These are phyloP conservation scores for Cercophora samala DNA, from an alignment of 495 filamentous ascomycete genomes.

Conservation along the genomic window DNA sequence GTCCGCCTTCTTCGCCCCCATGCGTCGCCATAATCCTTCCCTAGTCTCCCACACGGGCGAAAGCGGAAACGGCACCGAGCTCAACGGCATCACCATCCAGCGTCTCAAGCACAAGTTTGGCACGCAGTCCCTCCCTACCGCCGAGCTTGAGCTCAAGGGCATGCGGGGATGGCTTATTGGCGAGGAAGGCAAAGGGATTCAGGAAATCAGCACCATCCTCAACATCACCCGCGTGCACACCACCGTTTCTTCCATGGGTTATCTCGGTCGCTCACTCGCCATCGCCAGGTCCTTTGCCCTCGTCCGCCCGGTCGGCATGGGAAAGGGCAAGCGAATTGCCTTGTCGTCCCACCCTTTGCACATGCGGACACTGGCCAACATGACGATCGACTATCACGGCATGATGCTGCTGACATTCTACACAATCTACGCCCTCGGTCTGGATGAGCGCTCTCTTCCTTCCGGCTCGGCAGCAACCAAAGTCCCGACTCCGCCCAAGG, in stretches of 20 bases:
- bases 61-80: slow-evolving; percentile 39
- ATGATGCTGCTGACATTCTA: slow-evolving; percentile 61
- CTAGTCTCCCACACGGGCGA: slow-evolving; percentile 25
- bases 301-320: slow-evolving; percentile 39
- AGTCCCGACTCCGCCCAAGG: slow-evolving; percentile 13
- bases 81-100: slow-evolving; percentile 66
- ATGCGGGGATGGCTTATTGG: slow-evolving; percentile 66
- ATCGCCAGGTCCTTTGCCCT: slow-evolving; percentile 57
- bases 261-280: slow-evolving; percentile 58
- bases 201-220: slow-evolving; percentile 62
- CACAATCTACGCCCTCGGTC: slow-evolving; percentile 48
- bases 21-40: slow-evolving; percentile 44
- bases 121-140: slow-evolving; percentile 65
- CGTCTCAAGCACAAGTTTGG: slow-evolving; percentile 70
- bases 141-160: slow-evolving; percentile 60
- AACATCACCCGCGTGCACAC: slow-evolving; percentile 68
- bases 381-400: slow-evolving; percentile 48
- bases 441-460: slow-evolving; percentile 22
- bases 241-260: slow-evolving; percentile 53
- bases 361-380: slow-evolving; percentile 57
- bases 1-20: slow-evolving; percentile 65
- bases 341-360: slow-evolving; percentile 58
- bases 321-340: slow-evolving; percentile 37
- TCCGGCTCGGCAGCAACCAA: background rate
- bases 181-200: slow-evolving; percentile 58